Conservation (phyloP, 768 basidiomycete species). For the Suillus discolor region DNA sequence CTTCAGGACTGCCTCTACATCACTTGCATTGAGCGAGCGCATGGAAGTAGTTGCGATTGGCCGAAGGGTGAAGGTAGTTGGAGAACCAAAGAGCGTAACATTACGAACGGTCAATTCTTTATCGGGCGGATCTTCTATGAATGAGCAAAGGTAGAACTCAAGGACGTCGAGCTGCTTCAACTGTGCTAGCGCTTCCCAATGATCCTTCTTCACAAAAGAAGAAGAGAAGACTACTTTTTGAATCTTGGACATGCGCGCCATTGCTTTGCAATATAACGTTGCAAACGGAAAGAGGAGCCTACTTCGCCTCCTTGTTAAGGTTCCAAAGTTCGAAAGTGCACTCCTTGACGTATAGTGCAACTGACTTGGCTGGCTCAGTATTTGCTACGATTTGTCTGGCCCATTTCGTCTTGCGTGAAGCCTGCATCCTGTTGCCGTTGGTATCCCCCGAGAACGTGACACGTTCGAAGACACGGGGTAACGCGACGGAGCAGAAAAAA, state of each 20-base stretch:
- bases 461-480: conserved; percentile 42
- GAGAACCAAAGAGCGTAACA: neutral
- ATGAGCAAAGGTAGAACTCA: conserved; percentile 9
- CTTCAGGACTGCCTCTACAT: neutral
- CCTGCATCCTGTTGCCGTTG: conserved; percentile 9
- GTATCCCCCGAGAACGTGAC: conserved; percentile 28
- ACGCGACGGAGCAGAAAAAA: conserved; percentile 41
- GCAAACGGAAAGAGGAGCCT: conserved; percentile 9
- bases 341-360: conserved; percentile 33
- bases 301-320: neutral
- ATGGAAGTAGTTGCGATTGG: neutral
- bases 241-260: conserved; percentile 23
- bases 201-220: conserved; percentile 13
- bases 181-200: conserved; percentile 20
- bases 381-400: conserved; percentile 31
- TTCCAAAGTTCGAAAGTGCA: conserved; percentile 18
- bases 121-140: conserved; percentile 8
- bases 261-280: conserved; percentile 5
- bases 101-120: neutral
- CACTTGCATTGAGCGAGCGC: neutral
- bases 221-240: conserved; percentile 13
- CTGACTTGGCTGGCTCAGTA: conserved; percentile 28
- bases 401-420: conserved; percentile 15
- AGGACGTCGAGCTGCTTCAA: conserved; percentile 20
- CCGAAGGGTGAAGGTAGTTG: neutral